Evolutionary conservation across 495 filamentous ascomycete species (phyloP).

Genomic region (Aspergillus egyptiacus): DNA sequence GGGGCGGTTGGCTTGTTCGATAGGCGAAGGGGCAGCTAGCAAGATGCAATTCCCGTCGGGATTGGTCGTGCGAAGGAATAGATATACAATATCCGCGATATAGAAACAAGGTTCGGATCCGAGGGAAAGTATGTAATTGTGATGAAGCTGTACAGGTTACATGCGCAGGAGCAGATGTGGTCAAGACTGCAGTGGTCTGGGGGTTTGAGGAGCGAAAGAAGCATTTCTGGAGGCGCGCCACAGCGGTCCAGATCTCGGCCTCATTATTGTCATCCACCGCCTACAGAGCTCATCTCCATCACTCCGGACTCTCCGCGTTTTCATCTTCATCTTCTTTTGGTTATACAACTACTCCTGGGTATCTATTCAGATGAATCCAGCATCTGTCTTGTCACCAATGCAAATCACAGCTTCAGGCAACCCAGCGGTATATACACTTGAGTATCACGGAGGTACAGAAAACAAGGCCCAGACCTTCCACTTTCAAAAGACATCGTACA

Average conservation of each 20-base stretch:
- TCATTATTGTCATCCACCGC: slow-evolving; percentile 10
- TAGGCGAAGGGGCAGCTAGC: background rate
- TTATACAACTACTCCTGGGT: background rate
- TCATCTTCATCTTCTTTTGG: background rate
- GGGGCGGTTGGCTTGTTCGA: background rate
- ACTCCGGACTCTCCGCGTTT: background rate
- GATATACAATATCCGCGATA: background rate
- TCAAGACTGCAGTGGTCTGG: too few species aligned
- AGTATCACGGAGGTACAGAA: background rate
- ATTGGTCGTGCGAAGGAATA: background rate
- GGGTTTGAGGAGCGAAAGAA: slow-evolving; percentile 2
- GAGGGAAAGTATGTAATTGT: background rate
- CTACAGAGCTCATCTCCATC: background rate
- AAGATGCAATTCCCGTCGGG: background rate
- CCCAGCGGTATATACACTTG: too few species aligned
- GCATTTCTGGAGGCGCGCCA: slow-evolving; percentile 9
- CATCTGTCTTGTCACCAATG: background rate
- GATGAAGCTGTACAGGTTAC: background rate
- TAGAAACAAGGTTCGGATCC: background rate
- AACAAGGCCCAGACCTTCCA: background rate
- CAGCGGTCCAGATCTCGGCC: slow-evolving; percentile 14
- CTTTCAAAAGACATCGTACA: background rate
- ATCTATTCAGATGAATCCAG: too few species aligned
- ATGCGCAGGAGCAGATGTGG: slow-evolving; percentile 1
- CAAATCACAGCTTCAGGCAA: too few species aligned